These are phyloP conservation scores for Arabidopsis hybrid DNA, from an alignment of 441 rosid genomes.

Conservation along the genomic window DNA sequence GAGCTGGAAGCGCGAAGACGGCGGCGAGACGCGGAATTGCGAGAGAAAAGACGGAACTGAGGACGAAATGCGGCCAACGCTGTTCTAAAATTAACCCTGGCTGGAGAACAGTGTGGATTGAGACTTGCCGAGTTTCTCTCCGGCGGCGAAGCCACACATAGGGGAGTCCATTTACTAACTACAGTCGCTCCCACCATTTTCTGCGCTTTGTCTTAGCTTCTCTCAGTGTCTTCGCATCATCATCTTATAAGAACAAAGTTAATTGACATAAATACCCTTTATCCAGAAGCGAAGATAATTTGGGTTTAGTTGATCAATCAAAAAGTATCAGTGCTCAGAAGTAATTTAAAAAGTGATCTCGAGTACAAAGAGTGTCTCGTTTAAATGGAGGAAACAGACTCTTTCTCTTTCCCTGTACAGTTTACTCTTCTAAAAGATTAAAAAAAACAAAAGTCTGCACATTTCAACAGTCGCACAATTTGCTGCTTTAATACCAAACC, in stretches of 20 bases:
- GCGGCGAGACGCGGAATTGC: conserved; percentile 45
- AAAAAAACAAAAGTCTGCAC: background rate
- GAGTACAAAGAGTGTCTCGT: background rate
- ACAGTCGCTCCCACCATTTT: conserved; percentile 44
- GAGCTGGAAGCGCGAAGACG: conserved; percentile 46
- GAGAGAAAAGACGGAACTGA: conserved; percentile 57
- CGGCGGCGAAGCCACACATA: conserved; percentile 36
- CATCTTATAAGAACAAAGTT: background rate
- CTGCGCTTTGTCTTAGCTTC: conserved; percentile 13
- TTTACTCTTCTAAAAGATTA: background rate
- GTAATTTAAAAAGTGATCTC: background rate
- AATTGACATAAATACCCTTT: conserved; percentile 24
- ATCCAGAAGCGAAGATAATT: background rate
- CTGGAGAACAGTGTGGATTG: conserved; percentile 37
- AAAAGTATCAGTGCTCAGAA: too few species aligned
- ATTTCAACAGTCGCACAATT: conserved; percentile 3
- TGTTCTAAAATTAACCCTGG: conserved; percentile 41
- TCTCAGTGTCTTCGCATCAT: background rate
- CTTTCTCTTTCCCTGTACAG: background rate
- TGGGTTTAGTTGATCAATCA: background rate
- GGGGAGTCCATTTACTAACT: conserved; percentile 35
- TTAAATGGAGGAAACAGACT: background rate
- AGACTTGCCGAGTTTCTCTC: conserved; percentile 12
- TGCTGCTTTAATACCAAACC: conserved; percentile 7
- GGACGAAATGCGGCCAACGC: conserved; percentile 58